Evolutionary conservation across 179 eudicot genomes (phyloP), one percentile per base, ranked within the genome.

Genomic region (Sideroxylon spinosum): DNA sequence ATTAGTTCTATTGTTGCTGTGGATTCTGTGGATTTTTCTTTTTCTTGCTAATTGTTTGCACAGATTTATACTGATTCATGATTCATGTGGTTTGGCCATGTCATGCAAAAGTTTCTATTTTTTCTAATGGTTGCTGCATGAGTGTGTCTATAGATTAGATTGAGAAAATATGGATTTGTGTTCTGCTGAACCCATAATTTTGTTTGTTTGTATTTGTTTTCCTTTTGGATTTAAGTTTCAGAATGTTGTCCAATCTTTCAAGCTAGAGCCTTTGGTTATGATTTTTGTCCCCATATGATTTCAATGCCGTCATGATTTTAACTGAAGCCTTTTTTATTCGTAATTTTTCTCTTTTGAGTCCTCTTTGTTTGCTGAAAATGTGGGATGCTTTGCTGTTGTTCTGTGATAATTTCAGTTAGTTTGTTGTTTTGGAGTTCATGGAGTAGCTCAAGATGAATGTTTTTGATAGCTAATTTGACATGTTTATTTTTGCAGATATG

Each of bases 401-500:
- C 23, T 46, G 17, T 48, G 13, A n/a, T 75, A 16, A 16, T 49
- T 76, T 76, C 60, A 49, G 23, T 61, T 22, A 17, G 62, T 23
- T 64, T 25, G n/a, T 28, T 65, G 25, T 65, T 64, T 32, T 50
- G 29, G 28, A 50, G 49, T 64, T 64, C 28, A 9, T 76, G 61
- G n/a, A 48, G 48, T 46, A 48, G 44, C 59, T 76, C 23, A 46
- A n/a, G 9, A 11, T 76, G 37, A 22, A 7, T 13, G 0, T 55
- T 75, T 8, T 44, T 11, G 20, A 32, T 44, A 13, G 62, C 19
- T 69, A 2, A 69, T 69, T 80, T 55, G 10, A 22, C 75, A 2
- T 76, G 25, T 64, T 52, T 60, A 10, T 9, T 63, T 57, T 66
- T 76, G 77, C 84, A 86, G 91, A 81, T 66, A 82, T 67, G 63